Evolutionary conservation across 768 basidiomycete species (phyloP), one percentile per base, ranked within the genome.

Genomic region (Guyanaporus albipodus): DNA sequence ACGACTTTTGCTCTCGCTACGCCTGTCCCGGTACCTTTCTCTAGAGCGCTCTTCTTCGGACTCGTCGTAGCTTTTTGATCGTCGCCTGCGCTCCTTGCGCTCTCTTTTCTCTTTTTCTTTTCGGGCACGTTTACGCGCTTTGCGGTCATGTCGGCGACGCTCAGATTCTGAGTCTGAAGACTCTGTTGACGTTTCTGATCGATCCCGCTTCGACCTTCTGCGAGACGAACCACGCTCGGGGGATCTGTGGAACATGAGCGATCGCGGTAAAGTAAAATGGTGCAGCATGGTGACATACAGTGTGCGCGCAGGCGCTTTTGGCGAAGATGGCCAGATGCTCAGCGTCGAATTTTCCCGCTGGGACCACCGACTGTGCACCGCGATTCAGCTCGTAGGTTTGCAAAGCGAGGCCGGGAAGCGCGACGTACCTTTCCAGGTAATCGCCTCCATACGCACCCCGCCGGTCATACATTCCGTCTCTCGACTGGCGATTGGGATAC

Each of bases 241-340:
- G 19, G 82, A 82, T 38, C 85, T 88, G 45, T n/a, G 36, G 19
- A 41, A 9, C 8, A 38, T 43, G 28, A 35, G 7, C 12, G 26
- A 23, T 56, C 35, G 38, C 15, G 17, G 10, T 18, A 12, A 0
- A 29, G 27, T 32, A 6, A n/a, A 27, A 22, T 3, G 6, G 8
- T 0, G 5, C 11, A 21, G 21, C 48, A 32, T 18, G 6, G 35
- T 21, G 3, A 71, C 82, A 24, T 67, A 87, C 80, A 79, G 52
- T 37, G 67, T 64, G 29, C 87, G 78, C 29, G 76, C 68, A 44
- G 81, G 80, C 9, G 74, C 78, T 53, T 83, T 85, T 0, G 91
- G 91, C 3, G 91, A 92, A 4, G 80, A 66, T 2, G 91, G 91
- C 91, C 91, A 93, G n/a, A 90, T 73, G 54, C 76, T 75, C 2